Evolutionary conservation across 768 basidiomycete species (phyloP).

Genomic region (Pleurotus sapidus): DNA sequence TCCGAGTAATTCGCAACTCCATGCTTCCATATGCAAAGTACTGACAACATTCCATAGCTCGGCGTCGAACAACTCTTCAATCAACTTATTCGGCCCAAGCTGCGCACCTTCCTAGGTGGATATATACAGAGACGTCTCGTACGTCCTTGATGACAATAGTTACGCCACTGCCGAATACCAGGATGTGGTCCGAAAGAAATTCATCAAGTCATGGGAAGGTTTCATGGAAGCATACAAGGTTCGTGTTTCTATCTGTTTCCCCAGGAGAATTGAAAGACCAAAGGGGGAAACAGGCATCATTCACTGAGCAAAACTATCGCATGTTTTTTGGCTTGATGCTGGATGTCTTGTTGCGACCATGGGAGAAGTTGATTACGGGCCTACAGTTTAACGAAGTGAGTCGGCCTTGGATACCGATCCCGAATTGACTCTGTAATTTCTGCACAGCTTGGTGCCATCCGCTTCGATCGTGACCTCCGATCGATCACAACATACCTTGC

Average conservation of each 20-base stretch:
- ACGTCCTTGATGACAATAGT: slow-evolving; percentile 84
- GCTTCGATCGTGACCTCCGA: slow-evolving; percentile 91
- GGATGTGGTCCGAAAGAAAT: slow-evolving; percentile 86
- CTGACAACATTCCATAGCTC: slow-evolving; percentile 36
- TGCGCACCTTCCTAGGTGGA: slow-evolving; percentile 82
- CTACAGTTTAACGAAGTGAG: slow-evolving; percentile 87
- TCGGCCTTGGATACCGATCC: not conserved
- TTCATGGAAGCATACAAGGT: slow-evolving; percentile 89
- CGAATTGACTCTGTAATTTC: not conserved
- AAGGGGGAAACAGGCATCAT: slow-evolving; percentile 55
- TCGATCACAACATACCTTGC: slow-evolving; percentile 81
- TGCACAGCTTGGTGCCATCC: slow-evolving; percentile 85
- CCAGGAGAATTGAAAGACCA: not conserved
- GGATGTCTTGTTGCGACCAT: slow-evolving; percentile 88
- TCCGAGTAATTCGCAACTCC: slow-evolving; percentile 52
- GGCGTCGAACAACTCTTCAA: slow-evolving; percentile 96
- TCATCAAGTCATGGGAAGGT: slow-evolving; percentile 84
- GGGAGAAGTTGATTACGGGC: slow-evolving; percentile 85
- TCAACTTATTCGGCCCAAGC: slow-evolving; percentile 83
- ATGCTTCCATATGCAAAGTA: not conserved
- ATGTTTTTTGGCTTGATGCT: slow-evolving; percentile 82
- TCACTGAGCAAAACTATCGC: slow-evolving; percentile 88
- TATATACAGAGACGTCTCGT: slow-evolving; percentile 87
- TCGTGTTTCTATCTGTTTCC: slow-evolving; percentile 9
- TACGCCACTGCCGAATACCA: slow-evolving; percentile 84